Evolutionary conservation across 2,329 filamentous ascomycete species (phyloP).

Genomic region (Dothistroma septosporum): DNA sequence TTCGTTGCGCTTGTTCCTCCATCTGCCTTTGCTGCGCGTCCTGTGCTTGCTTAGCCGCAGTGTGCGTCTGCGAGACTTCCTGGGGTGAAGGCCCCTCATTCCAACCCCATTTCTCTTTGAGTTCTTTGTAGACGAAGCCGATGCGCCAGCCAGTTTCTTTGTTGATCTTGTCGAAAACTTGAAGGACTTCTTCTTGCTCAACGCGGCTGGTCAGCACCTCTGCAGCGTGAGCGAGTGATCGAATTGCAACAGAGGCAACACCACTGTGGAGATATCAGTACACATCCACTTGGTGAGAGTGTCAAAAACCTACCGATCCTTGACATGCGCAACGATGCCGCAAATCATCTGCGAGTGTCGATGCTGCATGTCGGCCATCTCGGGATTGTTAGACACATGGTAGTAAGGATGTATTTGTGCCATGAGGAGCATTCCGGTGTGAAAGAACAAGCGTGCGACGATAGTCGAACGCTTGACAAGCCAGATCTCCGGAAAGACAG

Average conservation of each 20-base stretch:
- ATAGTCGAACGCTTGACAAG: slow-evolving; percentile 77
- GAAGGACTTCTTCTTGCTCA: slow-evolving; percentile 77
- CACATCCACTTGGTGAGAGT: not conserved
- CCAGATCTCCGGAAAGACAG: slow-evolving; percentile 84
- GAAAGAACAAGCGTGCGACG: slow-evolving; percentile 80
- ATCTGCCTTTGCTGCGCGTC: slow-evolving; percentile 31
- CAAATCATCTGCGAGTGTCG: slow-evolving; percentile 81
- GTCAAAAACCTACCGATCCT: slow-evolving; percentile 59
- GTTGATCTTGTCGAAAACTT: slow-evolving; percentile 70
- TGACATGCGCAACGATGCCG: slow-evolving; percentile 80
- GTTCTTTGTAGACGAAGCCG: slow-evolving; percentile 64
- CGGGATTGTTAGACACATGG: slow-evolving; percentile 53
- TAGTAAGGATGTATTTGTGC: slow-evolving; percentile 71
- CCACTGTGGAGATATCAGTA: slow-evolving; percentile 46
- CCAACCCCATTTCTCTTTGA: slow-evolving; percentile 78
- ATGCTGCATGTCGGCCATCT: slow-evolving; percentile 66
- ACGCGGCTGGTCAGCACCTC: slow-evolving; percentile 63
- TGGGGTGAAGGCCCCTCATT: slow-evolving; percentile 43
- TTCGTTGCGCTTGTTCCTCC: slow-evolving; percentile 28
- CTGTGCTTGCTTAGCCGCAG: slow-evolving; percentile 23
- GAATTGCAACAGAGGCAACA: slow-evolving; percentile 72
- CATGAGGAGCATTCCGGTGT: slow-evolving; percentile 77
- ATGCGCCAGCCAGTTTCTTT: slow-evolving; percentile 76
- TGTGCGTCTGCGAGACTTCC: slow-evolving; percentile 37
- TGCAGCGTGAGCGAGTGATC: slow-evolving; percentile 72